Conservation (phyloP, 306 rosid species). For the Acacia confusa region DNA sequence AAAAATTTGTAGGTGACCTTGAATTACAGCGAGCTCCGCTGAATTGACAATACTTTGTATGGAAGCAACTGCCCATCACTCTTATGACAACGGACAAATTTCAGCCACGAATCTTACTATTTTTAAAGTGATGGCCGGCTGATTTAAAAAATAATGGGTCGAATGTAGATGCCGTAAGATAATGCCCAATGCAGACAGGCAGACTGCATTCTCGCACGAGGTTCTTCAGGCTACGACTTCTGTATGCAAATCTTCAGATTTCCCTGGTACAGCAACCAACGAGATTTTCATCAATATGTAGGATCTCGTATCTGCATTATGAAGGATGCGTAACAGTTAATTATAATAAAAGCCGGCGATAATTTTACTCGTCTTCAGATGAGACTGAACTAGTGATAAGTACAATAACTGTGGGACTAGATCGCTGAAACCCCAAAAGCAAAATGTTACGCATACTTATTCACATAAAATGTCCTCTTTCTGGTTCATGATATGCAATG, state of each 20-base stretch:
- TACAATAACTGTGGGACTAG: conserved; percentile 1
- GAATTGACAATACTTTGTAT: conserved; percentile 1
- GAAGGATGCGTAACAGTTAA: background rate
- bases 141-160: background rate
- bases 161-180: background rate
- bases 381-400: conserved; percentile 2
- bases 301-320: background rate
- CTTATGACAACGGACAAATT: conserved; percentile 12
- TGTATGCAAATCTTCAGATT: conserved; percentile 3
- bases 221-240: conserved; percentile 1
- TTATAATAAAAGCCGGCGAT: conserved; percentile 3
- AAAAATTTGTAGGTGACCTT: background rate
- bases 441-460: background rate
- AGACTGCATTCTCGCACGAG: background rate
- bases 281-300: background rate
- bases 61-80: conserved; percentile 2
- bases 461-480: background rate
- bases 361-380: background rate
- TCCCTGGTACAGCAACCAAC: conserved; percentile 4
- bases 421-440: conserved; percentile 2
- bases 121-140: background rate
- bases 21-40: background rate
- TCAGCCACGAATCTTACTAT: background rate
- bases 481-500: conserved; percentile 2
- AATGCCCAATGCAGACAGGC: background rate